A percentile compares a stretch with the other conserved stretches of the same genome.
These are phyloP conservation scores for Amaranthus palmeri DNA, from an alignment of 148 eudicot genomes.

Conservation along the genomic window DNA sequence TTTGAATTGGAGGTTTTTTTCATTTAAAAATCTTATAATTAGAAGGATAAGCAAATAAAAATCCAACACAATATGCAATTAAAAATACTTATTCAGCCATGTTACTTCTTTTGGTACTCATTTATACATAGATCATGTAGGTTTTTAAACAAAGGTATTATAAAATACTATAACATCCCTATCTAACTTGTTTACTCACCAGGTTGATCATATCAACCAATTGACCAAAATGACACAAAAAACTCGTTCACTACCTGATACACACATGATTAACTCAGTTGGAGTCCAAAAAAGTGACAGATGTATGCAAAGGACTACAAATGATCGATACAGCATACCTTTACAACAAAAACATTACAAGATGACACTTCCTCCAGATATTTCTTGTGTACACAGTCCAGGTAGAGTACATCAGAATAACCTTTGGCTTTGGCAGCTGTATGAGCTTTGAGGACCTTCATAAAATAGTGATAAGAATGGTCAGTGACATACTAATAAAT, in stretches of 20 bases:
- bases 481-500: not conserved
- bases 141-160: not conserved
- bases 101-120: not conserved
- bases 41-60: not conserved
- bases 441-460: conserved; percentile 81
- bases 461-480: not conserved
- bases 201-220: not conserved
- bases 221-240: not conserved
- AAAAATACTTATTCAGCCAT: not conserved
- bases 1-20: no score
- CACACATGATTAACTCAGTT: not conserved
- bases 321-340: conserved; percentile 44
- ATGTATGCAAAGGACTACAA: not conserved
- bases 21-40: no score
- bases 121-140: not conserved
- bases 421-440: conserved; percentile 92
- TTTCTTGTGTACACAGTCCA: conserved; percentile 78
- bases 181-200: not conserved
- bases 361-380: conserved; percentile 97
- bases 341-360: conserved; percentile 85
- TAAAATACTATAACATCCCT: not conserved
- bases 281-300: not conserved
- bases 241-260: not conserved
- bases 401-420: conserved; percentile 83
- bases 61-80: not conserved